Evolutionary conservation across 805 yeast species (phyloP).

Genomic region (Pichia thaimueangensis): DNA sequence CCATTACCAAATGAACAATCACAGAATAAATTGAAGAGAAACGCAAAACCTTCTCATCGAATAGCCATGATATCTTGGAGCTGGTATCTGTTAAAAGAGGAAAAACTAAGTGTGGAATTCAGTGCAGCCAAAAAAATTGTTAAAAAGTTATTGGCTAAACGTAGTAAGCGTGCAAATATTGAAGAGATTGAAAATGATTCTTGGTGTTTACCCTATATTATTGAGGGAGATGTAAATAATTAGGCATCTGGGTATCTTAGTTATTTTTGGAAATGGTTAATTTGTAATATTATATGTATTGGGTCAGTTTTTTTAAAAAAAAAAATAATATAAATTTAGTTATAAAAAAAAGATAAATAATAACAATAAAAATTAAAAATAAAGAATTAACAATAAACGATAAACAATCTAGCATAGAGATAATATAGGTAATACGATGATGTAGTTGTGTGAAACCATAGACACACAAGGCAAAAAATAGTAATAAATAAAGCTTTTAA

Average conservation of each 20-base stretch:
- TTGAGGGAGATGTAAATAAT: not conserved
- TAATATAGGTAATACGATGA: too few species aligned
- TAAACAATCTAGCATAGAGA: too few species aligned
- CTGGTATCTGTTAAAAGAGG: conserved; percentile 53
- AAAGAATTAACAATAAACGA: too few species aligned
- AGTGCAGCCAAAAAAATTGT: conserved; percentile 44
- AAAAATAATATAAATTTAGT: too few species aligned
- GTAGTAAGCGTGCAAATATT: conserved; percentile 26
- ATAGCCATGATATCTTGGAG: conserved; percentile 92
- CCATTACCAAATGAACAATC: conserved; percentile 55
- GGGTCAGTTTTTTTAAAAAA: too few species aligned
- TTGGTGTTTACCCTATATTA: conserved; percentile 28
- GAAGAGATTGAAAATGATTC: conserved; percentile 14
- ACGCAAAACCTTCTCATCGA: conserved; percentile 69
- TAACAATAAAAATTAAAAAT: too few species aligned
- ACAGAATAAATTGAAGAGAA: conserved; percentile 38
- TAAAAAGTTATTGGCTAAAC: conserved; percentile 40
- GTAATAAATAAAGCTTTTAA: too few species aligned
- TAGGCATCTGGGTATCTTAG: not conserved
- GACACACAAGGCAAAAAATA: too few species aligned
- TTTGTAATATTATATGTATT: too few species aligned
- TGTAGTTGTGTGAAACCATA: too few species aligned
- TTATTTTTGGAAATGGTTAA: not conserved
- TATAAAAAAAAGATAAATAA: not conserved
- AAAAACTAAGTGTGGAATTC: conserved; percentile 15